phyloP scores from a whole-genome alignment of 176 grass and related monocot species.

The Juncus effusus region DNA sequence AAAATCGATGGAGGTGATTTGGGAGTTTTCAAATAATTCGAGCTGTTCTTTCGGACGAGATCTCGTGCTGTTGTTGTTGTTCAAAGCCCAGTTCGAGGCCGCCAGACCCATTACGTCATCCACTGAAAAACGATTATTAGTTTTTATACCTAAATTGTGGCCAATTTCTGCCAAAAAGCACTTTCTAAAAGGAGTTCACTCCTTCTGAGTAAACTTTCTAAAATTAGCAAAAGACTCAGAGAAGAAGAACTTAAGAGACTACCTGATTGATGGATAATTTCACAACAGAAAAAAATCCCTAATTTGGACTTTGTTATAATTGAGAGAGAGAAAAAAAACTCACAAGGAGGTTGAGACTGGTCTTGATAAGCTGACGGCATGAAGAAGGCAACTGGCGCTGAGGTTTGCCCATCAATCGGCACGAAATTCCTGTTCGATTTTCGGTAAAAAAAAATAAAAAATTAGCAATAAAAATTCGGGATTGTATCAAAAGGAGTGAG shows the following conservation, averaged over 20 bases:
- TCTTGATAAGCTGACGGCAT: constrained; percentile 59
- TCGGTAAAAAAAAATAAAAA: constrained; percentile 19
- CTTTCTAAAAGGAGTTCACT: too few species aligned
- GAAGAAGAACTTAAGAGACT: too few species aligned
- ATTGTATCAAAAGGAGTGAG: not conserved
- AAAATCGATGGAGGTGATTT: constrained; percentile 98
- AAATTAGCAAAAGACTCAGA: too few species aligned
- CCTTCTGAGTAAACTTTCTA: too few species aligned
- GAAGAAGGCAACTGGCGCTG: constrained; percentile 69
- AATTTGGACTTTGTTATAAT: constrained; percentile 9
- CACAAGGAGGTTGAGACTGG: constrained; percentile 70
- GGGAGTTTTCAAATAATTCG: constrained; percentile 91
- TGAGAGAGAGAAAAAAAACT: constrained; percentile 12
- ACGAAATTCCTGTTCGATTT: constrained; percentile 57
- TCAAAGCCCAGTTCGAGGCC: constrained; percentile 1
- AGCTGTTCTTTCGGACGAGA: constrained; percentile 68
- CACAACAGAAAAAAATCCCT: constrained; percentile 10
- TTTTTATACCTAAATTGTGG: too few species aligned
- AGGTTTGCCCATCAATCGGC: constrained; percentile 78
- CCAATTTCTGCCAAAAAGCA: too few species aligned
- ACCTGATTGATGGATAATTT: too few species aligned
- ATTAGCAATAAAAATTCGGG: not conserved
- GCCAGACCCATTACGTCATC: constrained; percentile 65
- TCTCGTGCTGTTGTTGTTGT: too few species aligned
- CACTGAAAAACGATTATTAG: constrained; percentile 39